Conservation (phyloP, 177 flowering plant species). For the Telopea speciosissima region DNA sequence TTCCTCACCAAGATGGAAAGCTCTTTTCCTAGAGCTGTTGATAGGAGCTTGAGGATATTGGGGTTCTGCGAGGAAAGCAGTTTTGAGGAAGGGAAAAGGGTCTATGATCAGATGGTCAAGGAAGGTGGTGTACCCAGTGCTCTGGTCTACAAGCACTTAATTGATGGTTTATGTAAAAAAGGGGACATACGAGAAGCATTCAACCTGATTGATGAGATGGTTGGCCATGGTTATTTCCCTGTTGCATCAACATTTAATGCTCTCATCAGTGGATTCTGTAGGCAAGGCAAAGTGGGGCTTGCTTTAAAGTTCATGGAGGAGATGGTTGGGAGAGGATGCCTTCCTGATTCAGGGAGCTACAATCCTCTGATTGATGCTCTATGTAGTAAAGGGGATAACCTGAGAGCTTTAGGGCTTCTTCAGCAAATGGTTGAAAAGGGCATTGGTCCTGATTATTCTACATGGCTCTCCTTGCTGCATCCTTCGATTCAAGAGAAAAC, state of each 20-base stretch:
- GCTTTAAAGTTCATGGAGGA: slow-evolving; percentile 61
- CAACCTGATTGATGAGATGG: slow-evolving; percentile 66
- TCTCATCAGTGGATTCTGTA: slow-evolving; percentile 51
- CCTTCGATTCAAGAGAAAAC: slow-evolving; percentile 23
- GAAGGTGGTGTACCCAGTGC: slow-evolving; percentile 59
- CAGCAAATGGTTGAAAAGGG: slow-evolving; percentile 53
- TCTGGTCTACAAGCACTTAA: slow-evolving; percentile 44
- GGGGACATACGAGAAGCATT: slow-evolving; percentile 45
- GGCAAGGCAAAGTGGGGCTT: slow-evolving; percentile 41
- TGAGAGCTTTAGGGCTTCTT: slow-evolving; percentile 33
- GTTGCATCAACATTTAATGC: slow-evolving; percentile 48
- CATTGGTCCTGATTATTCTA: slow-evolving; percentile 40
- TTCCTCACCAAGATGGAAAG: slow-evolving; percentile 49
- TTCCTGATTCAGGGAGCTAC: slow-evolving; percentile 46
- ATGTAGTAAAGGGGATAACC: slow-evolving; percentile 41
- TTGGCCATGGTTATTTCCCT: slow-evolving; percentile 42
- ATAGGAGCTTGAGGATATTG: slow-evolving; percentile 46
- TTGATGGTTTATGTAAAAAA: slow-evolving; percentile 39
- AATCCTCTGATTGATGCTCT: slow-evolving; percentile 36
- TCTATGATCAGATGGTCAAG: slow-evolving; percentile 46
- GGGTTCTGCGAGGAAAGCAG: slow-evolving; percentile 39
- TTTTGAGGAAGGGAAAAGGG: slow-evolving; percentile 42
- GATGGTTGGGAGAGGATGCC: slow-evolving; percentile 47
- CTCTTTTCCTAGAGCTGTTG: slow-evolving; percentile 56
- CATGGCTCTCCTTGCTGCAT: slow-evolving; percentile 50